phyloP scores from a whole-genome alignment of 2,329 filamentous ascomycete species.

The Verticillium dahliae region DNA sequence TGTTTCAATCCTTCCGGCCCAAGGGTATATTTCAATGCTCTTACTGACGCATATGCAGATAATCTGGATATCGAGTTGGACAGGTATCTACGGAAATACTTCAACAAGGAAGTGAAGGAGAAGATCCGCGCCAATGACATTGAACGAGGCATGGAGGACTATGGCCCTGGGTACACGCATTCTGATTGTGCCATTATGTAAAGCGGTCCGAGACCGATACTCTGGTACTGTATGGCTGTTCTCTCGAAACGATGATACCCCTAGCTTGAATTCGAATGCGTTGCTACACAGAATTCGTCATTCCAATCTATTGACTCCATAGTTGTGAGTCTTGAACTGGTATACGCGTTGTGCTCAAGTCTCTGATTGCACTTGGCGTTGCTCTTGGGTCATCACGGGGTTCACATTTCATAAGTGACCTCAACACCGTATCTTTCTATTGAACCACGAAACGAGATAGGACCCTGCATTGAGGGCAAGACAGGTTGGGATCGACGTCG shows the following conservation, averaged over 20 bases:
- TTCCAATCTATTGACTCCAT: neutral
- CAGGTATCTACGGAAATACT: conserved; percentile 67
- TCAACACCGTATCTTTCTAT: no score
- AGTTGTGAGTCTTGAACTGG: neutral
- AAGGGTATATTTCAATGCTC: neutral
- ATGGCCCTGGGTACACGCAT: conserved; percentile 58
- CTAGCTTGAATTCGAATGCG: neutral
- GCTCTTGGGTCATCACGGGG: no score
- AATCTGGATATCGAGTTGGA: conserved; percentile 65
- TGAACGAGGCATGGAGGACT: conserved; percentile 67
- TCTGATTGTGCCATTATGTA: conserved; percentile 56
- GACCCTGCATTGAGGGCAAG: no score
- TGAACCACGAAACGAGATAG: no score
- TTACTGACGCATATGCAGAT: conserved; percentile 29
- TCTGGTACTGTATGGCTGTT: neutral
- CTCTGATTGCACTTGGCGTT: no score
- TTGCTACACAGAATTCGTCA: neutral
- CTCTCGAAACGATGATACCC: neutral
- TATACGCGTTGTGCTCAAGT: no score
- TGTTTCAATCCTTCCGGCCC: neutral
- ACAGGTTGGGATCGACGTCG: no score
- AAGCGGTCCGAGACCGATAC: conserved; percentile 5
- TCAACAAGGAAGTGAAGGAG: conserved; percentile 62
- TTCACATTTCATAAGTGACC: no score
- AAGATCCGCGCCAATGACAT: conserved; percentile 67